Conservation (phyloP, 768 basidiomycete genomes). For the Russula compacta region DNA sequence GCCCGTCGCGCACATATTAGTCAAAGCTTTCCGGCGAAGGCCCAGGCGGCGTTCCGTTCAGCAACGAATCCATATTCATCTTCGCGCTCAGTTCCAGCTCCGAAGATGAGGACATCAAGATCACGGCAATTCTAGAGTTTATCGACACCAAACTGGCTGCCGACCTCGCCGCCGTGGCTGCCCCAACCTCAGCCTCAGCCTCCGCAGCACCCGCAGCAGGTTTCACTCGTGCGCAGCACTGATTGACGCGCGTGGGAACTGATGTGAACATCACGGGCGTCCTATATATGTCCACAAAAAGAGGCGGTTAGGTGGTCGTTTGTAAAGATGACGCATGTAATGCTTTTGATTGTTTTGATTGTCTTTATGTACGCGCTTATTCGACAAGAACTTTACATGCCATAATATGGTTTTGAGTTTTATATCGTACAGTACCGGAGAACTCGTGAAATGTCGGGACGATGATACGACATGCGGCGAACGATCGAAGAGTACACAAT, state of each 20-base stretch:
- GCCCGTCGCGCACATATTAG: background rate
- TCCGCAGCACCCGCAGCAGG: too few species aligned
- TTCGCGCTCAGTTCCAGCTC: slow-evolving; percentile 7
- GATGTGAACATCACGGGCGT: background rate
- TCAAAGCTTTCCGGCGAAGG: background rate
- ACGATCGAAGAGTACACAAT: background rate
- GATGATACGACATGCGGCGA: background rate
- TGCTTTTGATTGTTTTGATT: too few species aligned
- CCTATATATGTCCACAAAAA: too few species aligned
- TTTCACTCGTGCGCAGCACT: background rate
- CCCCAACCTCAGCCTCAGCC: slow-evolving; percentile 31
- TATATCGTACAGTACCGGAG: background rate
- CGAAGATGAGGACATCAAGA: slow-evolving; percentile 1
- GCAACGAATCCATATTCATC: slow-evolving; percentile 5
- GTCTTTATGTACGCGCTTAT: too few species aligned
- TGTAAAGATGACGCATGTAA: too few species aligned
- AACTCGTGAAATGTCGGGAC: background rate
- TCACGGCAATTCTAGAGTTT: slow-evolving; percentile 4
- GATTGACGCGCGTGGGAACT: background rate
- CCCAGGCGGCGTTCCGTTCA: background rate
- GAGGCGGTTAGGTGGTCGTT: too few species aligned
- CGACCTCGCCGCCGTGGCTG: background rate
- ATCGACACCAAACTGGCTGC: slow-evolving; percentile 8
- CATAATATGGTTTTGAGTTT: background rate
- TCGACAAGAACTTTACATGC: background rate